Base-by-base conservation (phyloP, 805 yeast genomes). In the Clavispora santaluciae region DNA sequence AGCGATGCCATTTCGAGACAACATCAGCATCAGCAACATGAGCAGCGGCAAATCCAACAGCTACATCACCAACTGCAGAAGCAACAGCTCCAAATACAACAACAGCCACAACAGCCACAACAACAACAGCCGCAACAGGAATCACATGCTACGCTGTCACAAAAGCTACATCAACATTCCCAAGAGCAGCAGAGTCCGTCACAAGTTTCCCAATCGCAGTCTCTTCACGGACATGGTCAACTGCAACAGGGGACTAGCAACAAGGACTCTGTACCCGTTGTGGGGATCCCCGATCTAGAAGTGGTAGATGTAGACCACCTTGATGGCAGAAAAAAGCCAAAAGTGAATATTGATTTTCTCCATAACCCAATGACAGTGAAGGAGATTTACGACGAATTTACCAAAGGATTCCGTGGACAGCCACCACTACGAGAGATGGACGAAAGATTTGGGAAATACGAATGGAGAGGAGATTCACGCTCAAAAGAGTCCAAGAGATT, bases 381-480 rank as follows among this genome's bases (percentile, higher is more conserved):
- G 42, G 73, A 69, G 43, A 69, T 69, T 33, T 67, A 68, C 53
- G 73, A 68, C 37, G 75, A 69, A 49, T 69, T 66, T 50, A 65
- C 66, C 38, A 63, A 63, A 37, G 75, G 75, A 6, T 68, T 66
- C 49, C 59, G 67, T 11, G 73, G 73, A 15, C 75, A 69, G 49
- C 61, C 63, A 5, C 71, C 75, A 5, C 54, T 69, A 33, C 54
- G 65, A 33, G 70, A 68, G 33, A 60, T 69, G 64, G 75, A 69
- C 45, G 62, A 60, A 21, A 58, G 66, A 38, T 68, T 61, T 48
- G 75, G 75, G 16, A 69, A 69, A 45, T 62, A 64, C 45, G 65
- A 64, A 39, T 69, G 75, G 75, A 53, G 75, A 38, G 75, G 75
- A 20, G 73, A 69, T 48, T 64, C 71, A 6, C 53, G 75, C 28